Evolutionary conservation across 805 yeast genomes (phyloP), one percentile per base, ranked within the genome.

Genomic region (Saccharomycopsis fermentans): DNA sequence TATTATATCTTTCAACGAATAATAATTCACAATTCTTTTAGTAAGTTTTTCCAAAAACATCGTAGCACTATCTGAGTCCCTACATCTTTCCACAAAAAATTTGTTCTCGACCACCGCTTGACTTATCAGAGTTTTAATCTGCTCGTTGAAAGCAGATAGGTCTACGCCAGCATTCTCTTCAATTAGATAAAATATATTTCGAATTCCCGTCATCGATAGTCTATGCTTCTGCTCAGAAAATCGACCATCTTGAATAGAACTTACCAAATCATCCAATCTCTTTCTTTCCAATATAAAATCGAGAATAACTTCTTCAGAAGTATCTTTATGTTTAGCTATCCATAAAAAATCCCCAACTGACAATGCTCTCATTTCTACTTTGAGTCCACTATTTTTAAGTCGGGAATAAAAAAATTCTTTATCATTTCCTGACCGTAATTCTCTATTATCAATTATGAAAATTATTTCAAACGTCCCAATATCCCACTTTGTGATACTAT

Each of bases 201-300:
- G 73, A 66, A 91, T 73, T 0, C 87, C 90, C 0, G 94, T 79
- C 68, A 84, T 79, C 55, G 77, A 77, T 59, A 94, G 73, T 57
- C 99, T 77, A 17, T 77, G 72, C 67, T 92, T 91, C 68, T 94
- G 99, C 68, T 94, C 99, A 57, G 77, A 75, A 66, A 86, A 90
- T 55, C 99, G 73, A 1, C 96, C 96, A 70, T 94, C 99, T 60
- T 80, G 78, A 52, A 94, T 90, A 55, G 96, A 87, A 36, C 76
- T 67, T 0, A 86, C 86, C 65, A 94, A 77, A 74, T 94, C 99
- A 67, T 89, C 96, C 51, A 91, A 70, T 58, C 97, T 74, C 70
- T 94, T 94, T 40, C 99, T 76, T 72, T 94, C 99, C 52, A 92
- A 78, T n/a, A 94, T 86, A 62, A 81, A 84, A 68, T 92, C 87